Evolutionary conservation across 257 asterid species (phyloP).

Genomic region (Handroanthus guayacan): DNA sequence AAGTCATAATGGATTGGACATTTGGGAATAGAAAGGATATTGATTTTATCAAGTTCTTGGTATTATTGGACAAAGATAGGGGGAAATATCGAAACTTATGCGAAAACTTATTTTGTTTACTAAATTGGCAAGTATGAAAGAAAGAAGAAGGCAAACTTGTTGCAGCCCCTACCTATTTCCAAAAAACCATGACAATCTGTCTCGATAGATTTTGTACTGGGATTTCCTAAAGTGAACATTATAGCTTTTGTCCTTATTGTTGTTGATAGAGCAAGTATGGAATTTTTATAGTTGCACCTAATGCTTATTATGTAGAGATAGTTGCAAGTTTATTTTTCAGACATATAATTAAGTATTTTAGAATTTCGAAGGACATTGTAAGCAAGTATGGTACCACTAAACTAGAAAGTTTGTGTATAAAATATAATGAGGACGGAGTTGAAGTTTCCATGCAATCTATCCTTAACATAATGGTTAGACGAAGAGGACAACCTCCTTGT

Average conservation of each 20-base stretch:
- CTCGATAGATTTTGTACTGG: neutral
- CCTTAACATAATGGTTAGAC: neutral
- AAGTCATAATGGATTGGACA: too few species aligned
- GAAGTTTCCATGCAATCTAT: neutral
- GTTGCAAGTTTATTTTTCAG: neutral
- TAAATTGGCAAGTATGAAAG: neutral
- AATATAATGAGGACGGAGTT: neutral
- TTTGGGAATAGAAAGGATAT: neutral
- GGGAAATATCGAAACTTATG: neutral
- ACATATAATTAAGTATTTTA: neutral
- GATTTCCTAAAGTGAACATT: neutral
- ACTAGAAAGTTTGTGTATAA: neutral
- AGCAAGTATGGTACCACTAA: neutral
- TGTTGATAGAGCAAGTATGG: conserved; percentile 5
- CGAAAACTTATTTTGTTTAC: too few species aligned
- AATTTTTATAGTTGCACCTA: neutral
- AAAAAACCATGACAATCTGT: neutral
- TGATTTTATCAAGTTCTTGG: neutral
- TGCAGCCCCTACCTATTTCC: neutral
- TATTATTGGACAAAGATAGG: neutral
- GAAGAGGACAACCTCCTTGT: neutral
- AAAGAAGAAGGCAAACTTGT: too few species aligned
- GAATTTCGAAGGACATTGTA: neutral
- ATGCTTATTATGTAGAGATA: neutral
- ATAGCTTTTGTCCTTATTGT: neutral